Evolutionary conservation across 768 basidiomycete genomes (phyloP).

Genomic region (Podaxis sp.): DNA sequence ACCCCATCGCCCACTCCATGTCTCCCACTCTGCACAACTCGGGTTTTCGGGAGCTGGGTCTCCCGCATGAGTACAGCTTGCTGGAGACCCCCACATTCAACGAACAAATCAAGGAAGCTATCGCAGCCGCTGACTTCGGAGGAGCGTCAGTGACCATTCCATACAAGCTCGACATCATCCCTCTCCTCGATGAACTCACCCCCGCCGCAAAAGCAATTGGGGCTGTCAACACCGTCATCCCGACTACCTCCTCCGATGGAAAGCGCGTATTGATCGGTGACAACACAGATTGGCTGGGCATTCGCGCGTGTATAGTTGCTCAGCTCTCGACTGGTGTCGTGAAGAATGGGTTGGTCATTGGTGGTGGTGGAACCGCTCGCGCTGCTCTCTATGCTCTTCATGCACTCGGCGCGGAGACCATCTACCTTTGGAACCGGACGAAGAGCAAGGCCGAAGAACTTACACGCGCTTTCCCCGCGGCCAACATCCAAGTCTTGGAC

Average conservation of each 20-base stretch:
- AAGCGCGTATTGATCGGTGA: slow-evolving; percentile 69
- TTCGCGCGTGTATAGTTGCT: slow-evolving; percentile 50
- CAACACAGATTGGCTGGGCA: slow-evolving; percentile 96
- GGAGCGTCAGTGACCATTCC: slow-evolving; percentile 98
- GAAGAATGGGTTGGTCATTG: slow-evolving; percentile 75
- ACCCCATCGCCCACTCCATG: slow-evolving; percentile 83
- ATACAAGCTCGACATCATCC: slow-evolving; percentile 87
- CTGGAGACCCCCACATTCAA: slow-evolving; percentile 69
- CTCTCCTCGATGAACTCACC: slow-evolving; percentile 74
- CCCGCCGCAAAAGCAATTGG: slow-evolving; percentile 83
- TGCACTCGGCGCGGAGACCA: slow-evolving; percentile 55
- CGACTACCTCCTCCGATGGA: slow-evolving; percentile 19
- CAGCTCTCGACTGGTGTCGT: slow-evolving; percentile 35
- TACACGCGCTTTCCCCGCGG: slow-evolving; percentile 59
- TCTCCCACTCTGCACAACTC: slow-evolving; percentile 94
- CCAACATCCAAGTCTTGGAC: slow-evolving; percentile 56
- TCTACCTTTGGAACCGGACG: slow-evolving; percentile 91
- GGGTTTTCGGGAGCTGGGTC: slow-evolving; percentile 72
- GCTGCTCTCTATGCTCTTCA: slow-evolving; percentile 91
- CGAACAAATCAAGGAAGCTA: slow-evolving; percentile 56
- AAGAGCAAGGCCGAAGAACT: slow-evolving; percentile 66
- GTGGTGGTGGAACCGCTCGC: slow-evolving; percentile 92
- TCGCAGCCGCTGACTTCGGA: slow-evolving; percentile 73
- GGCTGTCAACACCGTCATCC: slow-evolving; percentile 92
- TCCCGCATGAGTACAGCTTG: slow-evolving; percentile 80